Evolutionary conservation across 192 early-diverging fungal species (phyloP).

Genomic region (Funneliformis mosseae): DNA sequence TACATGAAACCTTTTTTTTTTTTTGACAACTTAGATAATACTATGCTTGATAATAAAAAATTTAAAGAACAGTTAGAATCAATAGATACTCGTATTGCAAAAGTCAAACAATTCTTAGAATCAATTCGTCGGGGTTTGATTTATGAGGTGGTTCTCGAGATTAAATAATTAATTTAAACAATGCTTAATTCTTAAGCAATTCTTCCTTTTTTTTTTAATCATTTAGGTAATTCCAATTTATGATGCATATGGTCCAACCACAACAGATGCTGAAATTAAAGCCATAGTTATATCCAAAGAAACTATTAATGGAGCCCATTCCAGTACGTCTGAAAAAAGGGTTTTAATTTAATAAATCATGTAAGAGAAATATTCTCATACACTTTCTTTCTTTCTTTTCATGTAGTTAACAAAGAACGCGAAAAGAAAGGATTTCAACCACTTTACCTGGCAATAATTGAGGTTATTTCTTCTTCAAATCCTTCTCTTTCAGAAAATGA

Average conservation of each 20-base stretch:
- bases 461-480: slow-evolving; percentile 58
- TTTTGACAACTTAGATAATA: slow-evolving; percentile 47
- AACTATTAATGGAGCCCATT: slow-evolving; percentile 70
- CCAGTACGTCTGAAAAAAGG: slow-evolving; percentile 65
- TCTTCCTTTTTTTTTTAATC: slow-evolving; percentile 1
- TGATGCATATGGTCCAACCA: slow-evolving; percentile 89
- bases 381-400: background rate
- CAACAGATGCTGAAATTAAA: slow-evolving; percentile 68
- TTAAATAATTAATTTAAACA: background rate
- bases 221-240: slow-evolving; percentile 67
- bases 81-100: slow-evolving; percentile 58
- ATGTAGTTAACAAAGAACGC: slow-evolving; percentile 78
- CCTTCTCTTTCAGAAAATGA: slow-evolving; percentile 42
- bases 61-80: slow-evolving; percentile 69
- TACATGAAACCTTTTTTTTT: slow-evolving; percentile 23
- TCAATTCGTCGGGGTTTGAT: slow-evolving; percentile 49
- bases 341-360: background rate
- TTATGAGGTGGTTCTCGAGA: slow-evolving; percentile 43
- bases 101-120: slow-evolving; percentile 63
- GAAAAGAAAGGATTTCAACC: slow-evolving; percentile 50
- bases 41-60: slow-evolving; percentile 72
- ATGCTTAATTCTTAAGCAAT: background rate
- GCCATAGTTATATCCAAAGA: slow-evolving; percentile 85
- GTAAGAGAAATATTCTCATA: background rate
- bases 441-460: slow-evolving; percentile 72